Base-by-base conservation (phyloP, 352 stramenopile genomes). In the Pythium phragmitis region DNA sequence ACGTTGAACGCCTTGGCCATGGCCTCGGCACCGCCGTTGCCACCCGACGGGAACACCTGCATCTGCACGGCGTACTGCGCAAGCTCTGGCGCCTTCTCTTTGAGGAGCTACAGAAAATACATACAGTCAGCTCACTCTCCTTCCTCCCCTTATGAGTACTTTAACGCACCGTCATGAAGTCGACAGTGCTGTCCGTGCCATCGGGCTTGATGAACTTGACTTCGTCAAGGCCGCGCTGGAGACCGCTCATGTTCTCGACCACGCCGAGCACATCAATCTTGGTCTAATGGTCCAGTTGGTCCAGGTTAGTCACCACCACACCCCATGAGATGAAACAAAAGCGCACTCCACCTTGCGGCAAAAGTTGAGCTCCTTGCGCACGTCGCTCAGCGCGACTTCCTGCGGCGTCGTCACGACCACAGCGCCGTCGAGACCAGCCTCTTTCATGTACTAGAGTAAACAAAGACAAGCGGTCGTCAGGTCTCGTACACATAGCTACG, bases 321-420 rank as follows among this genome's bases (percentile, higher is more conserved):
- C 9, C 13, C 3, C 45, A 33, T 30, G 45, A 14, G n/a, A 4
- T 48, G 7, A 1, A 11, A 33, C 45, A 30, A 30, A 50, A n/a
- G 9, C 26, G 9, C 41, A 23, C 52, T 26, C 11, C 37, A 97
- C 98, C 74, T 99, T 99, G 70, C 89, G 90, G 75, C 98, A 99
- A 77, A 99, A 99, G 77, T 98, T 99, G n/a, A 99, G 80, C 74
- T 99, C 98, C 74, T 99, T 99, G 58, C 98, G 89, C 4, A 99
- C 98, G 73, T 99, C 98, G 7, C 88, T 96, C 71, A 99, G 96
- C n/a, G 97, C 96, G 17, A 99, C 96, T 86, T 99, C 97, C 75
- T 99, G 98, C 1, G 97, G 97, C 17, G 98, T 99, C 0, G 98
- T 99, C 4, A 99, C 97, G 28, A 99, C 92, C 45, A 99, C 87